Evolutionary conservation across 2,329 filamentous ascomycete genomes (phyloP).

Genomic region (Colletotrichum sp.): DNA sequence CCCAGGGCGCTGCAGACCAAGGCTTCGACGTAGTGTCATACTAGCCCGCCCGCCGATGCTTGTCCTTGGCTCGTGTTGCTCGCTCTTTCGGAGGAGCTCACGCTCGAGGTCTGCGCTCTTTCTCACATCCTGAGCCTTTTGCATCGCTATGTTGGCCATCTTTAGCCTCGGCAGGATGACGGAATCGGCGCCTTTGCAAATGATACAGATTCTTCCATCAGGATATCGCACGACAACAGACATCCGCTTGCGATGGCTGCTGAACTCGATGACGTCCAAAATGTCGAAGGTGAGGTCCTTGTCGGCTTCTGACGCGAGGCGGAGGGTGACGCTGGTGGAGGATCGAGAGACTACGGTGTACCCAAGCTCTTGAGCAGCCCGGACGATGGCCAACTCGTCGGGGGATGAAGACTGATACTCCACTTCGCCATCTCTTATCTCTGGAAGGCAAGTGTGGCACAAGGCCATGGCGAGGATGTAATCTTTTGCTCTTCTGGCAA

Average conservation of each 20-base stretch:
- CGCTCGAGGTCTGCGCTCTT: slow-evolving; percentile 65
- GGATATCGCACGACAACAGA: slow-evolving; percentile 87
- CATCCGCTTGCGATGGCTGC: slow-evolving; percentile 89
- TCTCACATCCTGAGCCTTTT: slow-evolving; percentile 74
- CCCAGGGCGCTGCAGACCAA: slow-evolving; percentile 31
- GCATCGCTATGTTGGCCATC: slow-evolving; percentile 73
- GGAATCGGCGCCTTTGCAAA: slow-evolving; percentile 92
- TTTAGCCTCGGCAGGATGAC: slow-evolving; percentile 80
- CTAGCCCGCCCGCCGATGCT: slow-evolving; percentile 62
- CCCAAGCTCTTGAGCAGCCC: slow-evolving; percentile 84
- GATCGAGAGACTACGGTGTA: slow-evolving; percentile 79
- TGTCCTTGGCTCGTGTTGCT: slow-evolving; percentile 58
- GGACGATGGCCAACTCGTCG: slow-evolving; percentile 85
- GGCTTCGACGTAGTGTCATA: slow-evolving; percentile 53
- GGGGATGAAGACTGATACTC: slow-evolving; percentile 89
- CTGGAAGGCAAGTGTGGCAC: slow-evolving; percentile 90
- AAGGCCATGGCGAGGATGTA: slow-evolving; percentile 86
- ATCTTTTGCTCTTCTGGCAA: slow-evolving; percentile 79
- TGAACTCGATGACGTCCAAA: slow-evolving; percentile 89
- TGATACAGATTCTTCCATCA: slow-evolving; percentile 78
- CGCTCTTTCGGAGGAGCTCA: slow-evolving; percentile 59
- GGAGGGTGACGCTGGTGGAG: slow-evolving; percentile 68
- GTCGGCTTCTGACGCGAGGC: slow-evolving; percentile 43
- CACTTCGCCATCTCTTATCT: slow-evolving; percentile 73
- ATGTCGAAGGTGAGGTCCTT: slow-evolving; percentile 74